Conservation (phyloP, 495 filamentous ascomycete genomes). For the Coniosporium apollinis region DNA sequence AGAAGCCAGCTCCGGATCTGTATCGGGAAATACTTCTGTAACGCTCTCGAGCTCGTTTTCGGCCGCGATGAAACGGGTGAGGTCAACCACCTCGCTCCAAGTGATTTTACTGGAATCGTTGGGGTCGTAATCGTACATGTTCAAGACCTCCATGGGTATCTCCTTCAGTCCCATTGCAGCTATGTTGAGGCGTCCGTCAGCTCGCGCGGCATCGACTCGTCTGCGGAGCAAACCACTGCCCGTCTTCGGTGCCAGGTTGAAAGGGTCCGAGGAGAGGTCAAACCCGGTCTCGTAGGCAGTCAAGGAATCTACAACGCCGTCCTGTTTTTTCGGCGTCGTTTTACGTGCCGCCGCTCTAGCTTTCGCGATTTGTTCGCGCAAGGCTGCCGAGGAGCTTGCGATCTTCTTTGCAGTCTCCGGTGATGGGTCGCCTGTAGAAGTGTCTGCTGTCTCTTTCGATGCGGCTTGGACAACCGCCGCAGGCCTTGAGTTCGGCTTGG, state of each 20-base stretch:
- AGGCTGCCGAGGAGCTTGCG: constrained; percentile 58
- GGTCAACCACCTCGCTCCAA: constrained; percentile 89
- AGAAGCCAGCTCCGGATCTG: constrained; percentile 31
- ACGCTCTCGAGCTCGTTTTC: constrained; percentile 78
- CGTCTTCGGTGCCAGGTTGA: constrained; percentile 19
- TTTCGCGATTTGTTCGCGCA: constrained; percentile 84
- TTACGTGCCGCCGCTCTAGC: constrained; percentile 77
- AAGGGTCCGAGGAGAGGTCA: constrained; percentile 20
- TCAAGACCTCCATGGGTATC: constrained; percentile 69
- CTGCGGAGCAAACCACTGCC: constrained; percentile 47
- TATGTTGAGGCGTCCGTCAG: constrained; percentile 76
- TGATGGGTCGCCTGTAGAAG: background rate
- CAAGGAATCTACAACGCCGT: constrained; percentile 33
- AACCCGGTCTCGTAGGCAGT: constrained; percentile 28
- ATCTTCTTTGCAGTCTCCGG: background rate
- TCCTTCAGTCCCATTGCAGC: constrained; percentile 64
- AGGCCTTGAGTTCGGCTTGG: constrained; percentile 23
- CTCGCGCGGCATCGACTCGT: constrained; percentile 57
- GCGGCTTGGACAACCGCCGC: constrained; percentile 7
- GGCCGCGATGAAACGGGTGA: constrained; percentile 74
- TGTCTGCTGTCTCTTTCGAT: constrained; percentile 11
- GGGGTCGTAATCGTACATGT: constrained; percentile 60
- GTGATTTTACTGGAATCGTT: constrained; percentile 34
- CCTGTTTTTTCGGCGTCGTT: constrained; percentile 36
- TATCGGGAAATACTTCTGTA: constrained; percentile 55